Percentiles rank a stretch among this genome's conserved stretches.
phyloP scores from a whole-genome alignment of 495 filamentous ascomycete species.

The Polyplosphaeria fusca region DNA sequence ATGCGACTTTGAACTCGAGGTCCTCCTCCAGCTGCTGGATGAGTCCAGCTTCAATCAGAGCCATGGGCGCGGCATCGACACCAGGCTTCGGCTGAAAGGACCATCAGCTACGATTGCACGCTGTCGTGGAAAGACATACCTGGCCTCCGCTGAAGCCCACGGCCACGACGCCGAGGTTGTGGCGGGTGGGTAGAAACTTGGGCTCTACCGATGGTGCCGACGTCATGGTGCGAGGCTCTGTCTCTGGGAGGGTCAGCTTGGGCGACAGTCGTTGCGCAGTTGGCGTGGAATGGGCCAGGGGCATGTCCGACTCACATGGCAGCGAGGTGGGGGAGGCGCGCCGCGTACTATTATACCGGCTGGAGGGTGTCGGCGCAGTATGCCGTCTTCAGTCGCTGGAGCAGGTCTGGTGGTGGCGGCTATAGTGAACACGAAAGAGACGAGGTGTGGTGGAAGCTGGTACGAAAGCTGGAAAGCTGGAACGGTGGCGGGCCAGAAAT shows the following conservation, averaged over 20 bases:
- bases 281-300: no score
- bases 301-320: no score
- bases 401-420: no score
- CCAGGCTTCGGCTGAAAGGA: conserved; percentile 73
- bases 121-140: conserved; percentile 48
- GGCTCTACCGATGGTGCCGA: conserved; percentile 68
- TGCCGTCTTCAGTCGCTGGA: no score
- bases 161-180: conserved; percentile 86
- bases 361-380: no score
- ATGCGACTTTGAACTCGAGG: conserved; percentile 80
- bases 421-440: no score
- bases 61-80: conserved; percentile 88
- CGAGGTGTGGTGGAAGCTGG: no score
- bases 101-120: not conserved
- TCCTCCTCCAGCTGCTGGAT: conserved; percentile 79
- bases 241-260: not conserved
- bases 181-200: conserved; percentile 73
- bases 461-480: no score
- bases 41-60: conserved; percentile 84
- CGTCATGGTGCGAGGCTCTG: conserved; percentile 19
- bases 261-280: no score
- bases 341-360: no score
- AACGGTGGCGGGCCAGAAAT: not conserved
- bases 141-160: conserved; percentile 98
- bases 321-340: no score